These are phyloP conservation scores for Pyronema omphalodes DNA, from an alignment of 495 filamentous ascomycete genomes.

Conservation along the genomic window DNA sequence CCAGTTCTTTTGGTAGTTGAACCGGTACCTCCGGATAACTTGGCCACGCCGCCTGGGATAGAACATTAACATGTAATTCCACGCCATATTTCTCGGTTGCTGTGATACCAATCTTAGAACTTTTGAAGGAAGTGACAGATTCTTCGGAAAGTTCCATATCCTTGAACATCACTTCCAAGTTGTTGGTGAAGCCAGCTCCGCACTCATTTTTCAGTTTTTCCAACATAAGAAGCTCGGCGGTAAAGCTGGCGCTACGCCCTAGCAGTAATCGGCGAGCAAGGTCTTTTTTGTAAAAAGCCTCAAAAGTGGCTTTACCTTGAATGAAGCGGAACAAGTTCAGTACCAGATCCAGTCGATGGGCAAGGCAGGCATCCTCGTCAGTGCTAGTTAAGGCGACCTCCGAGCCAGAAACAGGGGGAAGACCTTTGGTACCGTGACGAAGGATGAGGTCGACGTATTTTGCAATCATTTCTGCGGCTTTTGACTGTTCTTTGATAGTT, in stretches of 20 bases:
- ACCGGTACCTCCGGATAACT: constrained; percentile 68
- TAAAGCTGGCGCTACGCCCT: constrained; percentile 76
- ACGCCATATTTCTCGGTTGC: constrained; percentile 33
- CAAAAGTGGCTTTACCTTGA: constrained; percentile 91
- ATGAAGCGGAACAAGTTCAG: constrained; percentile 93
- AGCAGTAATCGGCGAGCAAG: constrained; percentile 75
- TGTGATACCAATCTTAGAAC: constrained; percentile 24
- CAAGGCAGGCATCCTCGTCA: constrained; percentile 71
- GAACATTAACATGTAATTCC: constrained; percentile 70
- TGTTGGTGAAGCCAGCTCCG: constrained; percentile 82
- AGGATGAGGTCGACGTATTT: constrained; percentile 89
- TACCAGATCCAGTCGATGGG: constrained; percentile 73
- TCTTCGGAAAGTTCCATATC: constrained; percentile 81
- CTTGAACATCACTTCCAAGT: constrained; percentile 97
- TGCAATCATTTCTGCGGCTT: constrained; percentile 95
- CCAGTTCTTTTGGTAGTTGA: constrained; percentile 52
- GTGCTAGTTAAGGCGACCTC: neutral
- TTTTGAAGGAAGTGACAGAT: constrained; percentile 60
- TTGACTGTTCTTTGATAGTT: constrained; percentile 67
- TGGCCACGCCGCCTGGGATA: constrained; percentile 80
- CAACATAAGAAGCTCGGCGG: constrained; percentile 92
- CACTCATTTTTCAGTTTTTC: constrained; percentile 81
- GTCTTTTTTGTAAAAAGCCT: constrained; percentile 97
- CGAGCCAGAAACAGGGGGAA: constrained; percentile 39
- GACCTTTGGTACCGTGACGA: constrained; percentile 64